A percentile compares a stretch with the other conserved stretches of the same genome.
These are phyloP conservation scores for Podospora bellae-mahoneyi DNA, from an alignment of 495 filamentous ascomycete genomes.

Conservation along the genomic window DNA sequence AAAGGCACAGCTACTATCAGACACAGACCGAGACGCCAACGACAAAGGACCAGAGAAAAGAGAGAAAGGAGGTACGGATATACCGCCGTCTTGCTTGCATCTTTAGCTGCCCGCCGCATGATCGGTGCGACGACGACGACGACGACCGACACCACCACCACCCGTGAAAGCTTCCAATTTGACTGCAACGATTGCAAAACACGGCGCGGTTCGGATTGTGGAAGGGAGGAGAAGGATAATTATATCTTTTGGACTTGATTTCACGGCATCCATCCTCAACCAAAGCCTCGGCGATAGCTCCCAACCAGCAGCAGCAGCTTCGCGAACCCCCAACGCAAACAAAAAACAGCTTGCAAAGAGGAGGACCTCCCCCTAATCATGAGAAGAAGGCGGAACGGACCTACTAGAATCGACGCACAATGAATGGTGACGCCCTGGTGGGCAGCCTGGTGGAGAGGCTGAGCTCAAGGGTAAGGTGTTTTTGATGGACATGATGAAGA, in stretches of 20 bases:
- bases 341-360: not conserved
- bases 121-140: not conserved
- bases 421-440: constrained; percentile 63
- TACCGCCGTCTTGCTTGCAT: not conserved
- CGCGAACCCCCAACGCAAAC: not conserved
- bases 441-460: constrained; percentile 63
- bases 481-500: constrained; percentile 1
- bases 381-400: constrained; percentile 28
- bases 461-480: constrained; percentile 52
- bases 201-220: not conserved
- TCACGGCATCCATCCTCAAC: no score
- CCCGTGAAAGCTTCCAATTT: not conserved
- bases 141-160: not conserved
- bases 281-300: no score
- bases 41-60: not conserved
- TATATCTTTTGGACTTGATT: not conserved
- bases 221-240: not conserved
- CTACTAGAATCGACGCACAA: constrained; percentile 36
- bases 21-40: not conserved
- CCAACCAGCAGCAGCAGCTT: not conserved
- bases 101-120: not conserved
- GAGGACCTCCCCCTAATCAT: constrained; percentile 25
- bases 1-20: not conserved
- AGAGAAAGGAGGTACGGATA: not conserved
- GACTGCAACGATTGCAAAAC: not conserved